phyloP scores from a whole-genome alignment of 2,329 filamentous ascomycete species.

The Xylariomycetidae sp. region DNA sequence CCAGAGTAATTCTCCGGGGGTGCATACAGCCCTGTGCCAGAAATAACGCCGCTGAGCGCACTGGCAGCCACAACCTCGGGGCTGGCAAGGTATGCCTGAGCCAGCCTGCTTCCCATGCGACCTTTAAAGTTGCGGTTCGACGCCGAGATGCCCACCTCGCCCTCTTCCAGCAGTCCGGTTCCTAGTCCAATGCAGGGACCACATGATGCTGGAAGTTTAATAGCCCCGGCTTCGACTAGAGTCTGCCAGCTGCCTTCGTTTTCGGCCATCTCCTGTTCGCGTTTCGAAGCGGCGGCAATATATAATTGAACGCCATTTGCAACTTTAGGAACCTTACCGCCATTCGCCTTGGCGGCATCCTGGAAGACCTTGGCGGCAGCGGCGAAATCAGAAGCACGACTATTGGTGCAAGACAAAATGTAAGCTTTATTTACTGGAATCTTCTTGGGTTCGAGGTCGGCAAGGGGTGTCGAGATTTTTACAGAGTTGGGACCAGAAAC shows the following conservation, averaged over 20 bases:
- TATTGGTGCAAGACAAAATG: constrained; percentile 87
- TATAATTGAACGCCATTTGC: constrained; percentile 78
- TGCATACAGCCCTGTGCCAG: constrained; percentile 72
- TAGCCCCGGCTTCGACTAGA: constrained; percentile 74
- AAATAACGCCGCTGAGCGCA: constrained; percentile 67
- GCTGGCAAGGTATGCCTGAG: constrained; percentile 80
- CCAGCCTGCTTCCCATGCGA: constrained; percentile 76
- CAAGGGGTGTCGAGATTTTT: constrained; percentile 76
- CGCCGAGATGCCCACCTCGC: constrained; percentile 82
- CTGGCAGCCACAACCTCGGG: constrained; percentile 92
- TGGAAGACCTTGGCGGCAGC: constrained; percentile 82
- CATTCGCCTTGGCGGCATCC: constrained; percentile 64
- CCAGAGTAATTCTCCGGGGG: constrained; percentile 63
- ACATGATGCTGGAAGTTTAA: constrained; percentile 64
- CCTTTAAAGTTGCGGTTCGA: constrained; percentile 90
- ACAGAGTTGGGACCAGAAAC: constrained; percentile 88
- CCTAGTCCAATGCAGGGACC: constrained; percentile 82
- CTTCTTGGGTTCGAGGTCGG: constrained; percentile 65
- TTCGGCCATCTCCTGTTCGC: constrained; percentile 74
- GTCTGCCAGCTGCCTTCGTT: constrained; percentile 81
- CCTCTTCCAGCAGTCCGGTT: constrained; percentile 71
- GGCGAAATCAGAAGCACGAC: constrained; percentile 72
- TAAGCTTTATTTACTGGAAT: constrained; percentile 84
- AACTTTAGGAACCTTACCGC: constrained; percentile 63
- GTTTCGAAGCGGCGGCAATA: constrained; percentile 77